Evolutionary conservation across 768 basidiomycete species (phyloP), one percentile per base, ranked within the genome.

Genomic region (Hypsizygus marmoreus): DNA sequence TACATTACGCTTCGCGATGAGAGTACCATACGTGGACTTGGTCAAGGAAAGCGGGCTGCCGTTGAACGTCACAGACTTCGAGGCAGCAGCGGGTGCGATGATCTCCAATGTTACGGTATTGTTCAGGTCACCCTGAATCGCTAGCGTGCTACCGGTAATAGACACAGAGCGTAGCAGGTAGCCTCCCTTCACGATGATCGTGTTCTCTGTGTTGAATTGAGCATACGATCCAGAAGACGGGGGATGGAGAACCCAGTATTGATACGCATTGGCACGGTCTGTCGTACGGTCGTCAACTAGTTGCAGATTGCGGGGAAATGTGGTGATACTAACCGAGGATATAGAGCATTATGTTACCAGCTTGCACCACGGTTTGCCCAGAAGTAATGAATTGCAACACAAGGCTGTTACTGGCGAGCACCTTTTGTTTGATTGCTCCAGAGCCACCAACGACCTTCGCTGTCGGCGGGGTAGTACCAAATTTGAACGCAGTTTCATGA

Each of bases 181-280:
- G 24, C 75, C 75, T 44, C 76, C 75, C 54, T 74, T 75, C 26
- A 78, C 62, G 33, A 75, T 67, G 36, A 77, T 67, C 1, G 76
- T 70, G 51, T 73, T 69, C 29, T 70, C 55, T 4, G 67, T 76
- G 43, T 57, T 70, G 40, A 66, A 74, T 12, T 61, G 55, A 22
- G 65, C 61, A 33, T 72, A 71, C 11, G 63, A 40, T 19, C 73
- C 70, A 3, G 56, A 50, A 9, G 69, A 60, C 14, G 69, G 65
- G 1, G 70, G 74, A 42, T 77, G 69, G 48, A 77, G 60, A 23
- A 75, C 69, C 77, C 77, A 79, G 57, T 76, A 77, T 44, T 76
- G 64, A 46, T 79, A 79, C 4, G 77, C 77, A 25, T 67, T 74
- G 30, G 62, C 58, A 28, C 74, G 75, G 54, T 79, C 77, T 77